These are phyloP conservation scores for Candida piceae DNA, from an alignment of 805 yeast species.

Conservation along the genomic window DNA sequence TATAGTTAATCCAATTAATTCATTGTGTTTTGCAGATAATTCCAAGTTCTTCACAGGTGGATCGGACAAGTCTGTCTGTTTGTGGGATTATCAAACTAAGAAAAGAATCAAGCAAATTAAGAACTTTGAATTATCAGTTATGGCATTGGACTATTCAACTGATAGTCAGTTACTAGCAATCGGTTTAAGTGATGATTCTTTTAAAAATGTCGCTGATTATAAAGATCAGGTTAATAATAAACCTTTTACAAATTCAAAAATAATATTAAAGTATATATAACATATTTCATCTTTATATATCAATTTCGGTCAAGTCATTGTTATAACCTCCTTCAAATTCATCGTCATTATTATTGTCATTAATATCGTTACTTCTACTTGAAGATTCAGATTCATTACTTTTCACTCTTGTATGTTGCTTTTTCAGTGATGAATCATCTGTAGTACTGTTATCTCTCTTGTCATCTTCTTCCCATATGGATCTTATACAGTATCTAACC, in stretches of 20 bases:
- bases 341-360: not conserved
- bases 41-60: conserved; percentile 24
- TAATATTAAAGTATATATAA: conserved; percentile 7
- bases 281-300: too few species aligned
- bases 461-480: conserved; percentile 17
- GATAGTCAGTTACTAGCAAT: conserved; percentile 30
- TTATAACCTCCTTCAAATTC: too few species aligned
- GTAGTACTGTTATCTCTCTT: not conserved
- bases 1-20: conserved; percentile 23
- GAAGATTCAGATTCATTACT: conserved; percentile 4
- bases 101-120: conserved; percentile 23
- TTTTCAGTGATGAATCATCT: not conserved
- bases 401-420: not conserved
- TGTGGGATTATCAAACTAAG: conserved; percentile 29
- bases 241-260: conserved; percentile 15
- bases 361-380: conserved; percentile 8
- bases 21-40: conserved; percentile 13
- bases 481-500: conserved; percentile 42
- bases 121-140: conserved; percentile 19
- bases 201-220: conserved; percentile 26
- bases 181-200: conserved; percentile 40
- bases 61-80: conserved; percentile 26
- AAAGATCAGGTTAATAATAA: conserved; percentile 14
- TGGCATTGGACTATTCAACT: conserved; percentile 13
- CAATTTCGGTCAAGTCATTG: too few species aligned